Percentiles rank a stretch among this genome's conserved stretches.
These are phyloP conservation scores for Nakazawaea wyomingensis DNA, from an alignment of 805 yeast genomes.

Conservation along the genomic window DNA sequence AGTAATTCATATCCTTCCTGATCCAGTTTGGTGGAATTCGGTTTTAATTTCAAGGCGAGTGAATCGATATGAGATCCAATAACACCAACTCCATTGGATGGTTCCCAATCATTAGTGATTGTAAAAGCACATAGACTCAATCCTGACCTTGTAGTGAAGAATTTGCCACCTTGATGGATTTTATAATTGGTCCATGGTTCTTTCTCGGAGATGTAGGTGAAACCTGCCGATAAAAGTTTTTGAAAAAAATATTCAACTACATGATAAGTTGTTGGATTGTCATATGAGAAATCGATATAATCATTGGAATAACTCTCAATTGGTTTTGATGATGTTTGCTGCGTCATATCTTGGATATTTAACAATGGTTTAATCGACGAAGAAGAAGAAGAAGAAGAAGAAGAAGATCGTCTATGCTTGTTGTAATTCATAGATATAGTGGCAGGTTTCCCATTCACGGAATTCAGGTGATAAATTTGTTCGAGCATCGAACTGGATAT, in stretches of 20 bases:
- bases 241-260: constrained; percentile 51
- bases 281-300: constrained; percentile 66
- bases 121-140: constrained; percentile 64
- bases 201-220: constrained; percentile 60
- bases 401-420: constrained; percentile 1
- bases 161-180: constrained; percentile 46
- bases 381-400: neutral
- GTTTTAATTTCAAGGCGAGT: constrained; percentile 63
- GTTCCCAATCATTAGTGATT: constrained; percentile 61
- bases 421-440: neutral
- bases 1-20: constrained; percentile 75
- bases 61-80: constrained; percentile 75
- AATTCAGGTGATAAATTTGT: neutral
- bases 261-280: constrained; percentile 75
- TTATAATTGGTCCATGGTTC: constrained; percentile 39
- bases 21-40: constrained; percentile 52
- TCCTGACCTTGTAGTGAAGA: constrained; percentile 65
- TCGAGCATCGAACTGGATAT: neutral
- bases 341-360: neutral
- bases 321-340: neutral
- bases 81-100: constrained; percentile 60
- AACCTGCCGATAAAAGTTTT: constrained; percentile 53
- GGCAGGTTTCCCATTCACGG: neutral
- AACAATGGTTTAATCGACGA: neutral
- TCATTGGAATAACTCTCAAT: constrained; percentile 23